These are phyloP conservation scores for Dalbergia oliveri DNA, from an alignment of 306 rosid genomes.

Conservation along the genomic window DNA sequence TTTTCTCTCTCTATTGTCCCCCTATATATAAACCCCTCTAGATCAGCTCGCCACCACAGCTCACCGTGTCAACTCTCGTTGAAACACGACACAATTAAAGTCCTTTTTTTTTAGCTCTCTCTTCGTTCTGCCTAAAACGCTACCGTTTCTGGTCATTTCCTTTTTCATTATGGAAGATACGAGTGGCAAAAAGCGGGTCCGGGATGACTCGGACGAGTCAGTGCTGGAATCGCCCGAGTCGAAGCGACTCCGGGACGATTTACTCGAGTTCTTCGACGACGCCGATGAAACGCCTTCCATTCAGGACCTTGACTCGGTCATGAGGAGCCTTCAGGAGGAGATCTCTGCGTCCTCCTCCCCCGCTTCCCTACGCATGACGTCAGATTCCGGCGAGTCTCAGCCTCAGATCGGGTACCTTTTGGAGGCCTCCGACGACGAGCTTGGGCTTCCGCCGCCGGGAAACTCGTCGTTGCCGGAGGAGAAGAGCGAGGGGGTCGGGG, in stretches of 20 bases:
- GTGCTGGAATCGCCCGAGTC: conserved; percentile 63
- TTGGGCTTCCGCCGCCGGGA: conserved; percentile 79
- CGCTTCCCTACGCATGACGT: conserved; percentile 53
- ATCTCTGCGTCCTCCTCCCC: conserved; percentile 60
- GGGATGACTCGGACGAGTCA: conserved; percentile 61
- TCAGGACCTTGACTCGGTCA: conserved; percentile 80
- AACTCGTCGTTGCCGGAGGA: conserved; percentile 32
- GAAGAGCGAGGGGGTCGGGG: conserved; percentile 50
- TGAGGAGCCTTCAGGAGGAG: conserved; percentile 83
- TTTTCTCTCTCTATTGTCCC: conserved; percentile 81
- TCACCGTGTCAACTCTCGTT: conserved; percentile 32
- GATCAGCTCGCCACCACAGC: conserved; percentile 50
- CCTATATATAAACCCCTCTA: conserved; percentile 59
- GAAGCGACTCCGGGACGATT: conserved; percentile 71
- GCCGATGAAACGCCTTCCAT: conserved; percentile 56
- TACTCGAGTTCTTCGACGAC: conserved; percentile 74
- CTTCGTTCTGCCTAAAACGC: background rate
- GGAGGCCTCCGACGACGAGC: conserved; percentile 91
- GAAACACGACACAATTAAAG: background rate
- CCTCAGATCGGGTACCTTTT: conserved; percentile 79
- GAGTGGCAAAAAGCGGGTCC: conserved; percentile 59
- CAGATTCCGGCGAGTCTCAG: conserved; percentile 72
- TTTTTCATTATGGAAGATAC: conserved; percentile 54
- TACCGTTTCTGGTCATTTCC: conserved; percentile 16
- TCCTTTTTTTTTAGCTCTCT: background rate